Conservation (phyloP, 208 protist genomes). For the Wallacemonas rigidus region DNA sequence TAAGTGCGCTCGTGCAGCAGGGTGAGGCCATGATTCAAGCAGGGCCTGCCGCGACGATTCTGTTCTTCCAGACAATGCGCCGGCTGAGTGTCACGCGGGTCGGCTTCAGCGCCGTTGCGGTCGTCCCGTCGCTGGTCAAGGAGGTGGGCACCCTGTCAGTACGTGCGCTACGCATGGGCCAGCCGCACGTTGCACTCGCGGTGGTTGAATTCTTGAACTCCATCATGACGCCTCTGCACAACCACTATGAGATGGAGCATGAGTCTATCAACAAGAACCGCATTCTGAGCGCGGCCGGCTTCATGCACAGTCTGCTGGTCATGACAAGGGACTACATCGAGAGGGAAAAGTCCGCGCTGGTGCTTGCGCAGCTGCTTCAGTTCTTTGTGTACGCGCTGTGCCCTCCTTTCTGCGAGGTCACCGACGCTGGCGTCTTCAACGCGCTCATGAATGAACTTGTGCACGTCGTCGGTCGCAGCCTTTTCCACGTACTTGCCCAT, state of each 20-base stretch:
- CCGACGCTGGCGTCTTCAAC: constrained; percentile 70
- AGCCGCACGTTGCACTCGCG: constrained; percentile 68
- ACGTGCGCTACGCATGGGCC: constrained; percentile 66
- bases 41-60: constrained; percentile 14
- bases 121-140: constrained; percentile 66
- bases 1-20: constrained; percentile 65
- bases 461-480: constrained; percentile 56
- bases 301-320: constrained; percentile 69
- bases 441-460: constrained; percentile 68
- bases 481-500: constrained; percentile 82
- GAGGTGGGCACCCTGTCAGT: constrained; percentile 52
- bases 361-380: constrained; percentile 80
- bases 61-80: constrained; percentile 82
- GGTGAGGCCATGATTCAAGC: constrained; percentile 36
- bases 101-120: constrained; percentile 87
- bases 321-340: constrained; percentile 72
- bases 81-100: constrained; percentile 83
- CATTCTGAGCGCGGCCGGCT: constrained; percentile 69
- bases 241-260: constrained; percentile 90
- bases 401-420: constrained; percentile 90
- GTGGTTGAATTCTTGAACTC: constrained; percentile 90
- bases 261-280: constrained; percentile 90
- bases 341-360: constrained; percentile 75
- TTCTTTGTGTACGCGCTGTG: constrained; percentile 93
- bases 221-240: constrained; percentile 93